Base-by-base conservation (phyloP, 257 asterid genomes). In the Prunella vulgaris region DNA sequence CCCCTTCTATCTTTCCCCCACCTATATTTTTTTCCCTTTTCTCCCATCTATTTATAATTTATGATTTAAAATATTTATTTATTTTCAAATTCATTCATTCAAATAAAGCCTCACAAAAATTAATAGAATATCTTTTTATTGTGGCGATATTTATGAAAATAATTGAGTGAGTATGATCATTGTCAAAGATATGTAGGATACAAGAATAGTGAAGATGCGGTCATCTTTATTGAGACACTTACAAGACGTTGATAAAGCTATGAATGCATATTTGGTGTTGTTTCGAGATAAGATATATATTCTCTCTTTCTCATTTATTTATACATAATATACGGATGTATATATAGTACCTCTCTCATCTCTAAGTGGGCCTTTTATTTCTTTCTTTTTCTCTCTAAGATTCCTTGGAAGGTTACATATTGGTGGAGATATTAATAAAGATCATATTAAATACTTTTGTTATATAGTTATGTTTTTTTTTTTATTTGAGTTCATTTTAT, bases 151-250 rank as follows among this genome's bases (percentile, higher is more conserved):
- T 25, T 25, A 1, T 1, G 28, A 25, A 25, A 25, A 25, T 25
- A 25, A 25, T 25, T 25, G 28, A 25, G 28, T 25, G 28, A 32
- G 7, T 42, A 13, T 38, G 14, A 38, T 10, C 46, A 38, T 13
- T 42, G 51, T 42, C 51, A 40, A 40, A 10, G 0, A 40, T 38
- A 40, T 10, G 8, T 37, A 71, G 72, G 75, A 71, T 53, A 30
- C 67, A 1, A 7, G 38, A 30, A 18, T 7, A 52, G 25, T 21
- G 20, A 48, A 27, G 53, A 53, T 58, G 40, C 27, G 76, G 70
- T 75, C 72, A 62, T 75, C 82, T 81, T 81, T 81, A 63, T 71
- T 64, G 32, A 60, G 73, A 76, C 79, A 79, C 5, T 54, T 66
- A 70, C 73, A 27, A 59, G 64, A 76, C 78, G 28, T 25, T 35